Evolutionary conservation across 768 basidiomycete genomes (phyloP).

Genomic region (Coprinopsis marcescibilis): DNA sequence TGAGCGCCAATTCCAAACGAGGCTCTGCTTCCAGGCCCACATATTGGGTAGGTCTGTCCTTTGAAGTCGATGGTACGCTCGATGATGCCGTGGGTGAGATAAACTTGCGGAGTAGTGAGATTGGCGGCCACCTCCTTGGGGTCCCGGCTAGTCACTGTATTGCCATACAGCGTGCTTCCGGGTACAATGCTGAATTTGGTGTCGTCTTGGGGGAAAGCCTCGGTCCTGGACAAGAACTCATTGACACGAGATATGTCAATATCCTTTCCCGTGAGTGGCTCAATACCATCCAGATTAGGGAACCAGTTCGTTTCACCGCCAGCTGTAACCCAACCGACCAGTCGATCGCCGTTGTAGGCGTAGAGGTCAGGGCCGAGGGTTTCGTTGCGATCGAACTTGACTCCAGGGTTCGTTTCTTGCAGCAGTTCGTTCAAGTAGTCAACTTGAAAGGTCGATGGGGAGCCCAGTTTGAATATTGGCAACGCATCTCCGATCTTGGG

Average conservation of each 20-base stretch:
- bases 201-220: conserved; percentile 6
- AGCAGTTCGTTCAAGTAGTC: neutral
- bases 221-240: neutral
- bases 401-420: neutral
- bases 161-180: conserved; percentile 4
- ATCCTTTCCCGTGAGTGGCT: neutral
- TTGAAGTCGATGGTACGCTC: neutral
- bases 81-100: conserved; percentile 5
- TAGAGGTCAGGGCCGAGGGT: conserved; percentile 3
- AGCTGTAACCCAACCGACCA: conserved; percentile 6
- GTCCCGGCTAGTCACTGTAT: neutral
- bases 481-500: neutral
- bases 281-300: conserved; percentile 6
- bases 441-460: neutral
- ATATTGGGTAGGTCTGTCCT: conserved; percentile 5
- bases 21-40: conserved; percentile 11
- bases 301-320: conserved; percentile 9
- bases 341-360: conserved; percentile 4
- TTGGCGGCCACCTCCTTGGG: too few species aligned
- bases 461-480: neutral
- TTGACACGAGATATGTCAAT: neutral
- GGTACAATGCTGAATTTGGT: neutral
- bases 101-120: neutral
- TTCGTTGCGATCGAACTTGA: conserved; percentile 2
- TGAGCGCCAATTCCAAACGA: conserved; percentile 2